phyloP scores from a whole-genome alignment of 805 yeast genomes.

The Candida chilensis region DNA sequence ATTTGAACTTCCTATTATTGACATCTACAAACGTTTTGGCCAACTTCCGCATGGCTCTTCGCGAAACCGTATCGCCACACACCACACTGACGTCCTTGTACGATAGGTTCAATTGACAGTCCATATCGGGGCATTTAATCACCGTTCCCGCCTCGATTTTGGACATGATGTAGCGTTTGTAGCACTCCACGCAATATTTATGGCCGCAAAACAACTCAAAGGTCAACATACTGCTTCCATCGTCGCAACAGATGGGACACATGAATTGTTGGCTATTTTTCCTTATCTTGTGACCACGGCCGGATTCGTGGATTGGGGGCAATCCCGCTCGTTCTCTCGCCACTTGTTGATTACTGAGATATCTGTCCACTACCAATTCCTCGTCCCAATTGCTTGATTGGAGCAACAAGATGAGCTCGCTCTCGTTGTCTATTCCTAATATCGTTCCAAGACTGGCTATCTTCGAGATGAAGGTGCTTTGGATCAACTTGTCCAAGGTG shows the following conservation, averaged over 20 bases:
- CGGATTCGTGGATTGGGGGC: conserved; percentile 2
- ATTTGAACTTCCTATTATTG: conserved; percentile 40
- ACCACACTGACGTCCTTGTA: conserved; percentile 25
- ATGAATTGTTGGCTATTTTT: conserved; percentile 14
- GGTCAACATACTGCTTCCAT: conserved; percentile 16
- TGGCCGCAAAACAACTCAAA: conserved; percentile 65
- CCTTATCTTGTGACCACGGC: conserved; percentile 7
- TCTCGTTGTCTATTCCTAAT: neutral
- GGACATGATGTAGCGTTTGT: conserved; percentile 44
- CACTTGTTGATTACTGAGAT: conserved; percentile 31
- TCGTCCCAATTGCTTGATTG: conserved; percentile 50
- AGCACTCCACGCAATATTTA: conserved; percentile 63
- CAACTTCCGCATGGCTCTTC: conserved; percentile 5
- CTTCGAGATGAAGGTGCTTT: neutral
- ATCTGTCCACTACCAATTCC: conserved; percentile 45
- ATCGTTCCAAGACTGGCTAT: neutral
- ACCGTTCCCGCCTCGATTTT: conserved; percentile 30
- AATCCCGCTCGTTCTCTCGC: conserved; percentile 15
- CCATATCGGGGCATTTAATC: conserved; percentile 60
- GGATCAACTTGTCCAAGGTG: neutral
- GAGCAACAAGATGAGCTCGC: conserved; percentile 21
- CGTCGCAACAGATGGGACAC: conserved; percentile 73
- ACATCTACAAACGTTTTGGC: conserved; percentile 42
- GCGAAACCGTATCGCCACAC: conserved; percentile 9
- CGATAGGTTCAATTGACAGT: conserved; percentile 35